These are phyloP conservation scores for Kodamaea alishanica DNA, from an alignment of 1,139 yeast species.

Conservation along the genomic window DNA sequence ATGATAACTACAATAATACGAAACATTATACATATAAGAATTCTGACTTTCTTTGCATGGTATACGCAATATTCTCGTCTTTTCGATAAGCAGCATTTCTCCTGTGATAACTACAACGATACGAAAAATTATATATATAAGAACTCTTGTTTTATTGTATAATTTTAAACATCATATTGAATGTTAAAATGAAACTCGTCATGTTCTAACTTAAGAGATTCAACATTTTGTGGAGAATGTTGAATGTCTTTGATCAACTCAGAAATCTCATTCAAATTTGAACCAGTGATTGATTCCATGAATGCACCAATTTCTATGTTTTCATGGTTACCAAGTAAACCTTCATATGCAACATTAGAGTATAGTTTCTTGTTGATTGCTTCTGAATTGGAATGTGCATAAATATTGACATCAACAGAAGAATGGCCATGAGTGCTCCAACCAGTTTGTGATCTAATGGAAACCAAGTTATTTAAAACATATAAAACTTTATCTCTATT, in stretches of 20 bases:
- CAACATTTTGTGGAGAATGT: constrained; percentile 31
- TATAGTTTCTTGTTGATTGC: constrained; percentile 34
- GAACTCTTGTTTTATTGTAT: background rate
- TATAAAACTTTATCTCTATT: constrained; percentile 20
- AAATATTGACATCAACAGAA: constrained; percentile 28
- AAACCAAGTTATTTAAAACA: constrained; percentile 26
- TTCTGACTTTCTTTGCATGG: no score
- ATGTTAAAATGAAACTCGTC: background rate
- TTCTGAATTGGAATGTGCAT: constrained; percentile 33
- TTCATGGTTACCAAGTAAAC: constrained; percentile 74
- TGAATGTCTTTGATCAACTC: constrained; percentile 41
- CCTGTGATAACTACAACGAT: no score
- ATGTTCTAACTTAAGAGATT: no score
- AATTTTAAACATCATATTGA: background rate
- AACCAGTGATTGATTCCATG: constrained; percentile 56
- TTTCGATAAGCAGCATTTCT: no score
- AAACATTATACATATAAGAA: no score
- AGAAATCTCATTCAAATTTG: constrained; percentile 52
- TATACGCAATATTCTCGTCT: no score
- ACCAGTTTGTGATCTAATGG: constrained; percentile 25
- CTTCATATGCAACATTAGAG: constrained; percentile 29
- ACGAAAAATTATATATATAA: no score
- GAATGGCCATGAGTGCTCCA: constrained; percentile 31
- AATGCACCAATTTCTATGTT: constrained; percentile 78
- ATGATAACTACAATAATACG: no score